phyloP scores from a whole-genome alignment of 2,329 filamentous ascomycete genomes.

The Paecilomyces formosus region DNA sequence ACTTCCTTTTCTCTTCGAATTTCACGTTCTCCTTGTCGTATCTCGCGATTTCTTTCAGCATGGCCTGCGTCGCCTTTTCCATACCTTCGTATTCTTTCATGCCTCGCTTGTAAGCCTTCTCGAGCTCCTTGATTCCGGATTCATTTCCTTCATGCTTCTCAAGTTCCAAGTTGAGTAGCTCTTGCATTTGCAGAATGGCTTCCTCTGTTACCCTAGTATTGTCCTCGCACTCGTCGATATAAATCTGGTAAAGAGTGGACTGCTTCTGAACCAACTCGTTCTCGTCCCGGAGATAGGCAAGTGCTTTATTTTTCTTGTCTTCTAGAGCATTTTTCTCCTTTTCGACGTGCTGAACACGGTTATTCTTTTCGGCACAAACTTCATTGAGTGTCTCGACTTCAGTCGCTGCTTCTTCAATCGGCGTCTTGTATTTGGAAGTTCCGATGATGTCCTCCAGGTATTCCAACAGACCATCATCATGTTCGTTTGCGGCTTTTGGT shows the following conservation, averaged over 20 bases:
- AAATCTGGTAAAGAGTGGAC: constrained; percentile 86
- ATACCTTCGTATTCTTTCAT: constrained; percentile 74
- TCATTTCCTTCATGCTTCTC: constrained; percentile 88
- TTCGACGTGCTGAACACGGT: constrained; percentile 92
- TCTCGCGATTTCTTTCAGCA: constrained; percentile 81
- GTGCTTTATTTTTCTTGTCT: constrained; percentile 91
- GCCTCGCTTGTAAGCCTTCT: constrained; percentile 76
- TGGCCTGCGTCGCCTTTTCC: constrained; percentile 70
- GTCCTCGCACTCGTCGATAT: constrained; percentile 78
- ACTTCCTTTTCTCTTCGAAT: constrained; percentile 96
- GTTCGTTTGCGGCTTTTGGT: constrained; percentile 86
- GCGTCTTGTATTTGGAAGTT: constrained; percentile 95
- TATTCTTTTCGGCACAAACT: constrained; percentile 89
- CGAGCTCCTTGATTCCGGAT: constrained; percentile 79
- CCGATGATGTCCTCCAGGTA: constrained; percentile 98
- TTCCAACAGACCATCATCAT: constrained; percentile 91
- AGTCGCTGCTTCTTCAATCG: constrained; percentile 85
- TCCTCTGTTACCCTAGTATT: constrained; percentile 85
- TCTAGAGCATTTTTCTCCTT: constrained; percentile 91
- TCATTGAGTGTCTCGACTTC: constrained; percentile 93
- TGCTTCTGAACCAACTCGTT: constrained; percentile 89
- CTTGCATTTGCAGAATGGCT: constrained; percentile 83
- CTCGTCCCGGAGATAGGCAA: constrained; percentile 83
- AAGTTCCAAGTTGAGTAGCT: constrained; percentile 75
- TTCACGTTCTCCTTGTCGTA: constrained; percentile 97